Evolutionary conservation across 2,329 filamentous ascomycete species (phyloP).

Genomic region (Pleurostoma richardsiae): DNA sequence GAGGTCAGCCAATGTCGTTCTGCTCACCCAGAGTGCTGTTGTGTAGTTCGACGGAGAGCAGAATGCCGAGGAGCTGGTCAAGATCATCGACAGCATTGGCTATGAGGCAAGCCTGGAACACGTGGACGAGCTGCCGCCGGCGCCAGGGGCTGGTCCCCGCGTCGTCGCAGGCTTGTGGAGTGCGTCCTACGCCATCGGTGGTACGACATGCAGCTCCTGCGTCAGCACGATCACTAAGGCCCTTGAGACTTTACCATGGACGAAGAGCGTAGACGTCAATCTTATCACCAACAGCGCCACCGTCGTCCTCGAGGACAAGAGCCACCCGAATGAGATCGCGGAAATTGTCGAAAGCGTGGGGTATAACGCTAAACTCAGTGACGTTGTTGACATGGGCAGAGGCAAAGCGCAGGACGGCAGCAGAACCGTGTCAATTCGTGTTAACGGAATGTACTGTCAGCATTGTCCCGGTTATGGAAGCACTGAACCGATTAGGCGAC

Average conservation of each 20-base stretch:
- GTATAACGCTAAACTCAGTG: slow-evolving; percentile 59
- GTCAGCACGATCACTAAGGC: slow-evolving; percentile 56
- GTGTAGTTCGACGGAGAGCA: slow-evolving; percentile 1
- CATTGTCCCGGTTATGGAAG: slow-evolving; percentile 61
- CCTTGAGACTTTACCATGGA: slow-evolving; percentile 52
- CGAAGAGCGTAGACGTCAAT: slow-evolving; percentile 55
- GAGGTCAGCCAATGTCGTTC: not conserved
- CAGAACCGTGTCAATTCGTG: slow-evolving; percentile 57
- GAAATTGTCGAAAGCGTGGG: slow-evolving; percentile 57
- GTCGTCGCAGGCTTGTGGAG: slow-evolving; percentile 28
- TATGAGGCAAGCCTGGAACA: slow-evolving; percentile 2
- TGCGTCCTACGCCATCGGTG: slow-evolving; percentile 54
- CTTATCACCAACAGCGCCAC: slow-evolving; percentile 63
- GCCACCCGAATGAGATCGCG: slow-evolving; percentile 40
- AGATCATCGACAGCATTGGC: slow-evolving; percentile 2
- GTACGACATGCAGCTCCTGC: slow-evolving; percentile 71
- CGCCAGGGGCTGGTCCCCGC: not conserved
- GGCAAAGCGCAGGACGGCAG: slow-evolving; percentile 19
- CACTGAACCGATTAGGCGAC: slow-evolving; percentile 46
- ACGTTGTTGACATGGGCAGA: slow-evolving; percentile 31
- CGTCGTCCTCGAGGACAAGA: slow-evolving; percentile 45
- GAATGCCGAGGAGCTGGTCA: slow-evolving; percentile 1
- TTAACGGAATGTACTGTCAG: slow-evolving; percentile 73
- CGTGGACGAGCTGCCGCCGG: not conserved
- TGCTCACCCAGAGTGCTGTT: slow-evolving; percentile 3